Percentiles rank a stretch among this genome's conserved stretches.
Conservation (phyloP, 2,329 filamentous ascomycete species). For the Fusarium bulbicola region DNA sequence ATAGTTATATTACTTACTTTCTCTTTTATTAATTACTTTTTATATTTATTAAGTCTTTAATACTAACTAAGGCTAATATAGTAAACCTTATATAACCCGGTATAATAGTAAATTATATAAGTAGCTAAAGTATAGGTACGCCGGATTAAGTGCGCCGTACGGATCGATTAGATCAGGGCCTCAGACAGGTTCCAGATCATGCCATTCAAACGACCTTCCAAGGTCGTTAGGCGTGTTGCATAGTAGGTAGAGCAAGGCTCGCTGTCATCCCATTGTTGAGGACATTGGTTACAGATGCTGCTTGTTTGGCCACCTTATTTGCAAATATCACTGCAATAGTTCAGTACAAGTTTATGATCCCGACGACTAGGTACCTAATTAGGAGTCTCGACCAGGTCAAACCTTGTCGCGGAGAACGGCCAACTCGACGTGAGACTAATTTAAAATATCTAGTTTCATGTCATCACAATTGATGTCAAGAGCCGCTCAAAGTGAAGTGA, state of each 20-base stretch:
- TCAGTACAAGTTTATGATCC: background rate
- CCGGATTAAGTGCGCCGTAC: too few relatives aligned
- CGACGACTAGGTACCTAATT: background rate
- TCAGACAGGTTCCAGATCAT: background rate
- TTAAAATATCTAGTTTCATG: background rate
- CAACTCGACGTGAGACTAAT: background rate
- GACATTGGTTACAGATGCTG: background rate
- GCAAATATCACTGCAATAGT: background rate
- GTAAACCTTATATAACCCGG: too few relatives aligned
- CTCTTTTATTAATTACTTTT: too few relatives aligned
- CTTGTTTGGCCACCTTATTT: constrained; percentile 3
- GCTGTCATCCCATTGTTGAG: background rate
- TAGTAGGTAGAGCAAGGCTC: background rate
- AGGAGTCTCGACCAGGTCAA: constrained; percentile 4
- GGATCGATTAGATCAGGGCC: too few relatives aligned
- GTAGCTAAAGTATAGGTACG: too few relatives aligned
- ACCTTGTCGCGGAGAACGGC: background rate
- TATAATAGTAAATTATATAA: too few relatives aligned
- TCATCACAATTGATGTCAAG: background rate
- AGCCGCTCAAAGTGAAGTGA: background rate
- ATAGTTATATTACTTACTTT: too few relatives aligned
- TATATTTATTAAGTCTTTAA: too few relatives aligned
- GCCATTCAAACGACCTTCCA: background rate
- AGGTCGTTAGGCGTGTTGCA: background rate
- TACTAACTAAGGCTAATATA: too few relatives aligned